Percentiles rank a stretch among this genome's conserved stretches.
phyloP scores from a whole-genome alignment of 768 basidiomycete species.

The Krasilnikovozyma curviuscula region DNA sequence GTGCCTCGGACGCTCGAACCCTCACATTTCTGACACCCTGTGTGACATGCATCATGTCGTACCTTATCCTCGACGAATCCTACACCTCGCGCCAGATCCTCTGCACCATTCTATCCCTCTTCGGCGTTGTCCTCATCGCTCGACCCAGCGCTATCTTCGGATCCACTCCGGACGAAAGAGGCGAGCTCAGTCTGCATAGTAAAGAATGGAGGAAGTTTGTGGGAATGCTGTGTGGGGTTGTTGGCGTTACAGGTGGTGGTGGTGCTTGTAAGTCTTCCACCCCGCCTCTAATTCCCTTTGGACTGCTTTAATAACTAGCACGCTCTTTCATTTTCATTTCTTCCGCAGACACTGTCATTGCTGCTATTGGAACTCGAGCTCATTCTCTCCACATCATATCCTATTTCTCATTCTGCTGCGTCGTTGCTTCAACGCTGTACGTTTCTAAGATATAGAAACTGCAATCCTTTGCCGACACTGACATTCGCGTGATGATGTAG shows the following conservation, averaged over 20 bases:
- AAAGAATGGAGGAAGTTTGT: constrained; percentile 2
- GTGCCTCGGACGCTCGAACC: constrained; percentile 3
- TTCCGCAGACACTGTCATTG: constrained; percentile 33
- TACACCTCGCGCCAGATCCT: constrained; percentile 15
- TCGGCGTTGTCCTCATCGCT: constrained; percentile 64
- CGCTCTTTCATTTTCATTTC: not conserved
- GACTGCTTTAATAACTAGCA: not conserved
- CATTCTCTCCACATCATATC: constrained; percentile 52
- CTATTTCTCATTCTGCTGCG: constrained; percentile 44
- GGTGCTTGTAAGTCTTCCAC: constrained; percentile 41
- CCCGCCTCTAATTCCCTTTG: not conserved
- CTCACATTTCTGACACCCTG: constrained; percentile 7
- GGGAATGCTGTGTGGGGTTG: constrained; percentile 33
- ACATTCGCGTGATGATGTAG: not conserved
- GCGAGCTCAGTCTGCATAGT: constrained; percentile 1
- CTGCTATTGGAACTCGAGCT: constrained; percentile 55
- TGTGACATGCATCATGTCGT: constrained; percentile 1
- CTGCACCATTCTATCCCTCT: constrained; percentile 40
- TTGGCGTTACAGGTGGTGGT: constrained; percentile 44
- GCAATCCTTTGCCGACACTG: not conserved
- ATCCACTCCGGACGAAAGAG: not conserved
- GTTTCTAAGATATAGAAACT: not conserved
- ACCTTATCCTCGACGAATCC: constrained; percentile 16
- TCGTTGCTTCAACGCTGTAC: constrained; percentile 28
- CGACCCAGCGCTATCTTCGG: constrained; percentile 59